Evolutionary conservation across 768 basidiomycete genomes (phyloP).

Genomic region (Mycena galopus): DNA sequence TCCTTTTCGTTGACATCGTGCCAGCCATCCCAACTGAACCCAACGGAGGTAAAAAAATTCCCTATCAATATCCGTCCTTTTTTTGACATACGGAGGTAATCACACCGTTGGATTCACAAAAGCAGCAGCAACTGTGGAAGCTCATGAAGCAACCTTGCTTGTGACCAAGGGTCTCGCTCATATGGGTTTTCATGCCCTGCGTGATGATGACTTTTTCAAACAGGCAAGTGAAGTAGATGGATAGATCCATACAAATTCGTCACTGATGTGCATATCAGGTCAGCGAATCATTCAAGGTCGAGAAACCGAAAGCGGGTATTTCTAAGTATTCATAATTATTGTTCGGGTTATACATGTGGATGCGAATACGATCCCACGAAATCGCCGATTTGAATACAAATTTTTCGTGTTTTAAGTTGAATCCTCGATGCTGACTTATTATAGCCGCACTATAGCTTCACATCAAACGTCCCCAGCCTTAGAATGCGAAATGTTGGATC

Average conservation of each 20-base stretch:
- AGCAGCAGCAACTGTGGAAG: constrained; percentile 70
- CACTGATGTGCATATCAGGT: constrained; percentile 20
- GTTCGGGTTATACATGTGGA: neutral
- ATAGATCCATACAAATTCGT: neutral
- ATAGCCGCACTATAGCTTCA: neutral
- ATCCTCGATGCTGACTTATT: neutral
- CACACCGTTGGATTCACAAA: constrained; percentile 77
- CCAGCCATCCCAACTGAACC: no score
- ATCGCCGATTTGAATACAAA: neutral
- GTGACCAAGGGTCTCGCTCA: constrained; percentile 73
- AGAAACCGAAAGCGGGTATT: neutral
- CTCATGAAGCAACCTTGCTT: constrained; percentile 71
- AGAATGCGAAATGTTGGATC: neutral
- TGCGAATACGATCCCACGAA: neutral
- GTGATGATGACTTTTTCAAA: constrained; percentile 68
- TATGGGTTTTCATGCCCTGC: constrained; percentile 70
- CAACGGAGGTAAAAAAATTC: constrained; percentile 79
- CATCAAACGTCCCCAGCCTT: no score
- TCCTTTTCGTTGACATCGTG: constrained; percentile 37
- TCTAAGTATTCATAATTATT: constrained; percentile 28
- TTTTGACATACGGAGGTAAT: constrained; percentile 68
- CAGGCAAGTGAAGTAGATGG: constrained; percentile 54
- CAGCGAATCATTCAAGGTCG: constrained; percentile 29
- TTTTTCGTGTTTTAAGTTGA: neutral
- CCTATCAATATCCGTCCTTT: constrained; percentile 40